phyloP scores from a whole-genome alignment of 176 grass and related monocot genomes.

The Eragrostis nindensis region DNA sequence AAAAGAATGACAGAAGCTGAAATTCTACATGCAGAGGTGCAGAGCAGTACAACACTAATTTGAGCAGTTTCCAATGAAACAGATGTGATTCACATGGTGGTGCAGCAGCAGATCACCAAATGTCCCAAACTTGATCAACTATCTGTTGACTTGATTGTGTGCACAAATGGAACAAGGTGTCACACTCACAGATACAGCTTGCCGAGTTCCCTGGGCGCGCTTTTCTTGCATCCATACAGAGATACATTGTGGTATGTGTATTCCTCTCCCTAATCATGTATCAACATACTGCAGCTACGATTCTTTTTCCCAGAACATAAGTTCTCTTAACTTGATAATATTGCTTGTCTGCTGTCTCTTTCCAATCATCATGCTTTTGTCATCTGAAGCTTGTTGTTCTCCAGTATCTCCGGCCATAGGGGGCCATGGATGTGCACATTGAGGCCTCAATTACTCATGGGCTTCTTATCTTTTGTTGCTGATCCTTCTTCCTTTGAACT shows the following conservation, averaged over 20 bases:
- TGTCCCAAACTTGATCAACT: neutral
- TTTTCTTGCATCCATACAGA: neutral
- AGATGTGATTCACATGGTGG: neutral
- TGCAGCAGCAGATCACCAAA: neutral
- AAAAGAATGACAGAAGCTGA: neutral
- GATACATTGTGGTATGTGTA: neutral
- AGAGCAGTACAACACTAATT: neutral
- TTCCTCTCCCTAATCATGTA: neutral
- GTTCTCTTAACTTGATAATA: neutral
- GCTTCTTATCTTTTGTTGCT: constrained; percentile 30
- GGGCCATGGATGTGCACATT: neutral
- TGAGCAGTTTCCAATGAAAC: neutral
- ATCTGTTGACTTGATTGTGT: neutral
- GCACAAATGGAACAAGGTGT: neutral
- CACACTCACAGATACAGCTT: too few relatives aligned
- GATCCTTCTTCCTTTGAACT: constrained; percentile 40
- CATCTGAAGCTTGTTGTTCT: constrained; percentile 9
- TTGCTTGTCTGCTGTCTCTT: neutral
- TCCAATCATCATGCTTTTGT: neutral
- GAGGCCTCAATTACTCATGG: constrained; percentile 1
- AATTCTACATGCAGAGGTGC: neutral
- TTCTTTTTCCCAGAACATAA: neutral
- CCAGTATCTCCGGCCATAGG: neutral
- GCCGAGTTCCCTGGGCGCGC: neutral
- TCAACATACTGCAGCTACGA: neutral